These are phyloP conservation scores for Nissolia schottii DNA, from an alignment of 306 rosid genomes.

Conservation along the genomic window DNA sequence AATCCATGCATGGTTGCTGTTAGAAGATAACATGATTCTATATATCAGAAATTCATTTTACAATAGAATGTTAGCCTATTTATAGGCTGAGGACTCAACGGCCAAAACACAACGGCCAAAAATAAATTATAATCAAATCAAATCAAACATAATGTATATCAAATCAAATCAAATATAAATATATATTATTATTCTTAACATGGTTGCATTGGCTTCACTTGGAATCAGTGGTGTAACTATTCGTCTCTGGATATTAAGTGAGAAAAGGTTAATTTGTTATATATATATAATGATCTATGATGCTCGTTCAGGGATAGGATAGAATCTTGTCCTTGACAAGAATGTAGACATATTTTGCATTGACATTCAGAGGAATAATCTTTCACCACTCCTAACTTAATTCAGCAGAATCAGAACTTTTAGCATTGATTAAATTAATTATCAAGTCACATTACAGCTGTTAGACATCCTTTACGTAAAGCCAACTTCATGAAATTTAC, in stretches of 20 bases:
- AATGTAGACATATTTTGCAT: not conserved
- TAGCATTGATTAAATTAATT: not conserved
- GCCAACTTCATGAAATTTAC: not conserved
- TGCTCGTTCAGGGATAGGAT: slow-evolving; percentile 18
- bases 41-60: too few relatives aligned
- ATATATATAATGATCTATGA: slow-evolving; percentile 12
- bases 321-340: slow-evolving; percentile 17
- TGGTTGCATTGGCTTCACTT: slow-evolving; percentile 26
- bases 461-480: not conserved
- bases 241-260: not conserved
- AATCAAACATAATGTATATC: too few relatives aligned
- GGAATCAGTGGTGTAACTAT: slow-evolving; percentile 20
- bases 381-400: not conserved
- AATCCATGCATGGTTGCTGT: too few relatives aligned
- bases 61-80: too few relatives aligned
- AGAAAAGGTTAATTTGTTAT: not conserved
- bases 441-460: not conserved
- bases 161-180: too few relatives aligned
- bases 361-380: slow-evolving; percentile 8
- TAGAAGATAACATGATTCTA: too few relatives aligned
- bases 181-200: too few relatives aligned
- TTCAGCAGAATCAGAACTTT: not conserved
- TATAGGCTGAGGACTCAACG: too few relatives aligned
- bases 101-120: too few relatives aligned
- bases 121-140: too few relatives aligned